Percentiles rank a stretch among this genome's conserved stretches.
Evolutionary conservation across 2,329 filamentous ascomycete species (phyloP).

Genomic region (Ampelomyces quisqualis): DNA sequence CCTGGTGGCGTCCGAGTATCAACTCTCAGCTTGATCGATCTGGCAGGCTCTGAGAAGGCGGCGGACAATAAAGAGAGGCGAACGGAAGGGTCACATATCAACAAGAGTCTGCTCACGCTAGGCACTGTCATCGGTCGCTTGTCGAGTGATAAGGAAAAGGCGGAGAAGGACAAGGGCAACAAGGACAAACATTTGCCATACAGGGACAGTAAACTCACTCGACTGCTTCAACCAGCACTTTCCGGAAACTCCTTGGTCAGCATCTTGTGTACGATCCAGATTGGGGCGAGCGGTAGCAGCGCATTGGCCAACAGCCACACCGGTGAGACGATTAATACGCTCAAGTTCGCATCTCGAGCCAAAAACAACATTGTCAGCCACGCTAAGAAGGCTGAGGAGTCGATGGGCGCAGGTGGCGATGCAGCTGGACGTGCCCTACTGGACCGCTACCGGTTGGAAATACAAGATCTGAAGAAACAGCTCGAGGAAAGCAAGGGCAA

Average conservation of each 20-base stretch:
- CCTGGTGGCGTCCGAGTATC: conserved; percentile 94
- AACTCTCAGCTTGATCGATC: conserved; percentile 90
- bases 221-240: conserved; percentile 85
- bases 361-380: conserved; percentile 98
- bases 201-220: conserved; percentile 93
- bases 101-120: conserved; percentile 92
- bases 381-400: conserved; percentile 91
- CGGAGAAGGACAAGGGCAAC: conserved; percentile 71
- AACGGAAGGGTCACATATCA: conserved; percentile 95
- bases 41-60: conserved; percentile 93
- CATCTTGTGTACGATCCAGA: conserved; percentile 94
- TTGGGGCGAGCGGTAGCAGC: conserved; percentile 72
- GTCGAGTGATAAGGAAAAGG: conserved; percentile 85
- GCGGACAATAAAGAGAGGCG: conserved; percentile 93
- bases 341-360: conserved; percentile 94
- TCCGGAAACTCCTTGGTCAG: conserved; percentile 94
- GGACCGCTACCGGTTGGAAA: conserved; percentile 92
- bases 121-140: conserved; percentile 92
- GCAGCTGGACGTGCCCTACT: conserved; percentile 82
- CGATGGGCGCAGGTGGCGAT: conserved; percentile 73
- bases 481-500: conserved; percentile 69
- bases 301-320: conserved; percentile 74
- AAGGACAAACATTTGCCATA: conserved; percentile 95
- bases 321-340: conserved; percentile 86
- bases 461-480: conserved; percentile 75